A percentile compares a stretch with the other conserved stretches of the same genome.
phyloP scores from a whole-genome alignment of 2,329 filamentous ascomycete species.

The Paecilomyces formosus region DNA sequence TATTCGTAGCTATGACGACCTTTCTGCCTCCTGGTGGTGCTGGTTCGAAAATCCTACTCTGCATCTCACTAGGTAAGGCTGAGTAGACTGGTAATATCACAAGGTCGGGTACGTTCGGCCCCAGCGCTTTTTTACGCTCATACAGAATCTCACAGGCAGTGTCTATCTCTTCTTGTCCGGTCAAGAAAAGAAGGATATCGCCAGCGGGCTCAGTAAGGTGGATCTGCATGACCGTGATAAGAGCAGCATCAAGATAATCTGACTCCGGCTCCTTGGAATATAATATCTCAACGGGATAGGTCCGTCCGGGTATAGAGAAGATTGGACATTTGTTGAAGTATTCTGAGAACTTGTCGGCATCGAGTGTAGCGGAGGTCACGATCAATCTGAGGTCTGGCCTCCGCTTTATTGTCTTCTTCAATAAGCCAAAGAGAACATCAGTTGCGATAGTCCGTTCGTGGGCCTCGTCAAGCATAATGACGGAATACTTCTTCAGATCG shows the following conservation, averaged over 20 bases:
- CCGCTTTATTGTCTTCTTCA: conserved; percentile 87
- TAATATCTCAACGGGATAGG: conserved; percentile 91
- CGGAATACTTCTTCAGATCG: conserved; percentile 80
- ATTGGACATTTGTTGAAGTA: conserved; percentile 97
- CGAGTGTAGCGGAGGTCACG: conserved; percentile 90
- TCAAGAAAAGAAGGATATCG: conserved; percentile 94
- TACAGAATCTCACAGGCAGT: conserved; percentile 86
- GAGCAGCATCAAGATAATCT: conserved; percentile 86
- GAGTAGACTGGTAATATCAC: conserved; percentile 96
- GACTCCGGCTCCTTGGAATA: conserved; percentile 93
- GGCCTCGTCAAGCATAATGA: conserved; percentile 97
- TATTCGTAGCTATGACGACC: conserved; percentile 96
- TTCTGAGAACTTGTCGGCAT: conserved; percentile 93
- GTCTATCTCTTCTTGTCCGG: conserved; percentile 96
- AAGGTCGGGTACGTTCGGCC: conserved; percentile 82
- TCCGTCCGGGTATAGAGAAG: conserved; percentile 90
- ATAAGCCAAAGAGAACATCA: conserved; percentile 84
- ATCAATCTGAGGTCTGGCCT: conserved; percentile 88
- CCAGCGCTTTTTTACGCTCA: conserved; percentile 93
- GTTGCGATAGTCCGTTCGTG: conserved; percentile 96
- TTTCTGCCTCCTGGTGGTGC: conserved; percentile 80
- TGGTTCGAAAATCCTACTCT: conserved; percentile 89
- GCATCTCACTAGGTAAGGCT: conserved; percentile 85
- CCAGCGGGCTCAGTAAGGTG: conserved; percentile 86
- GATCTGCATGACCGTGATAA: conserved; percentile 98